Percentiles rank a stretch among this genome's conserved stretches.
phyloP scores from a whole-genome alignment of 2,329 filamentous ascomycete species.

The Nemania serpens region DNA sequence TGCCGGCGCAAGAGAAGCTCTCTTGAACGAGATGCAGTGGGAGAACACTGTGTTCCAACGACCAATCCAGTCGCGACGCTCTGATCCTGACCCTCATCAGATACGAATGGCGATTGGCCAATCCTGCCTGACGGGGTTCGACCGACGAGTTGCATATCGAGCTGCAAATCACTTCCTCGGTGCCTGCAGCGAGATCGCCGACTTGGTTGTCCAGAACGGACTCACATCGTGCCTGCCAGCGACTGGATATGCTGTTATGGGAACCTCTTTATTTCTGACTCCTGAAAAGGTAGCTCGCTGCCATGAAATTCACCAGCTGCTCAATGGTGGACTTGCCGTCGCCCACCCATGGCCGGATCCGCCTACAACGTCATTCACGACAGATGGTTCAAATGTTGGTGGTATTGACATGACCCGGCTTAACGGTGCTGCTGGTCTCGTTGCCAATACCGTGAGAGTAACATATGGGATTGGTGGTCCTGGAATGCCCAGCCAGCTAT shows the following conservation, averaged over 20 bases:
- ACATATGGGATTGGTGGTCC: background rate
- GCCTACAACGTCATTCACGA: conserved; percentile 3
- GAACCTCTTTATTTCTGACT: conserved; percentile 14
- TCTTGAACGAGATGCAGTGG: conserved; percentile 27
- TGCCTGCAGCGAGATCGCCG: background rate
- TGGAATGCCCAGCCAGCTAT: background rate
- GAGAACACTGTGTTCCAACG: conserved; percentile 20
- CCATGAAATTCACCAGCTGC: conserved; percentile 1
- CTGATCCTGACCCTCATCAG: background rate
- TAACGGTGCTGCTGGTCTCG: conserved; percentile 19
- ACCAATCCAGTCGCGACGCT: background rate
- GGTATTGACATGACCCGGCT: conserved; percentile 25
- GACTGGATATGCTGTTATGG: conserved; percentile 3
- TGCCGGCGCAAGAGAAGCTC: conserved; percentile 10
- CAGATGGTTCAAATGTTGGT: conserved; percentile 9
- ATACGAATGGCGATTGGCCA: conserved; percentile 17
- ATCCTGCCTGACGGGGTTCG: conserved; percentile 11
- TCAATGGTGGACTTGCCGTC: conserved; percentile 10
- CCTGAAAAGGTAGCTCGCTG: conserved; percentile 12
- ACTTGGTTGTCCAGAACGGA: conserved; percentile 14
- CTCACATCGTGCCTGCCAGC: conserved; percentile 14
- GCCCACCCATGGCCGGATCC: conserved; percentile 1
- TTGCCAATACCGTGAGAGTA: conserved; percentile 11
- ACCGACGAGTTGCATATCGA: conserved; percentile 17
- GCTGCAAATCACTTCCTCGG: conserved; percentile 2